Conservation (phyloP, 2,329 filamentous ascomycete species). For the Aspergillus amoenus region DNA sequence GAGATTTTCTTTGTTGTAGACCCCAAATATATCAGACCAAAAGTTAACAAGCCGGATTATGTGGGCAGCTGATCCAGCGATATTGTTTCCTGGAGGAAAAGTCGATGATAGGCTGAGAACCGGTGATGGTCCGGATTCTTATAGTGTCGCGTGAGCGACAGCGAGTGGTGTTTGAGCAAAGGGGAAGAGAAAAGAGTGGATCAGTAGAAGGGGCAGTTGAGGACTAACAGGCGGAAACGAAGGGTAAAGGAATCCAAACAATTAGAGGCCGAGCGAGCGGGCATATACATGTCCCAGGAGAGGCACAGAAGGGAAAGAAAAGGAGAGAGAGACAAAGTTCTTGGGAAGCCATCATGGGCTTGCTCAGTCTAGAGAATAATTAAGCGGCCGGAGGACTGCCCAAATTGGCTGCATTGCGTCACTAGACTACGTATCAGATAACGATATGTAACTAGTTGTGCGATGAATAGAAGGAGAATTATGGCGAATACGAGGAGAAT, state of each 20-base stretch:
- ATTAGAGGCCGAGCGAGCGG: not conserved
- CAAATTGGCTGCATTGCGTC: conserved; percentile 9
- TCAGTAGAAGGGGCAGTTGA: not conserved
- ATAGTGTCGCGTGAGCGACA: conserved; percentile 10
- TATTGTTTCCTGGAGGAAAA: not conserved
- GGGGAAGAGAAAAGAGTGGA: not conserved
- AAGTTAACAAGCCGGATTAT: not conserved
- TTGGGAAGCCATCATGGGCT: conserved; percentile 2
- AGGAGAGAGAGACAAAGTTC: conserved; percentile 1
- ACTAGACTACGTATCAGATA: not conserved
- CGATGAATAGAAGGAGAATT: not conserved
- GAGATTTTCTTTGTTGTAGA: conserved; percentile 2
- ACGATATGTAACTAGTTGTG: not conserved
- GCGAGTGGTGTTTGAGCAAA: not conserved
- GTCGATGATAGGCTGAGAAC: not conserved
- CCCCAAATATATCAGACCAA: not conserved
- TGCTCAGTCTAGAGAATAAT: conserved; percentile 1
- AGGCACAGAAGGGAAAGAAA: not conserved
- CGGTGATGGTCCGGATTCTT: not conserved
- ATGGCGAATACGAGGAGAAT: not conserved
- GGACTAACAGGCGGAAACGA: not conserved
- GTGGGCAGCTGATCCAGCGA: not conserved
- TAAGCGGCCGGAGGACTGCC: not conserved
- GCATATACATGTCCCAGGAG: not conserved
- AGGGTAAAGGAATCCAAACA: not conserved